Evolutionary conservation across 495 filamentous ascomycete genomes (phyloP).

Genomic region (Daldinia decipiens): DNA sequence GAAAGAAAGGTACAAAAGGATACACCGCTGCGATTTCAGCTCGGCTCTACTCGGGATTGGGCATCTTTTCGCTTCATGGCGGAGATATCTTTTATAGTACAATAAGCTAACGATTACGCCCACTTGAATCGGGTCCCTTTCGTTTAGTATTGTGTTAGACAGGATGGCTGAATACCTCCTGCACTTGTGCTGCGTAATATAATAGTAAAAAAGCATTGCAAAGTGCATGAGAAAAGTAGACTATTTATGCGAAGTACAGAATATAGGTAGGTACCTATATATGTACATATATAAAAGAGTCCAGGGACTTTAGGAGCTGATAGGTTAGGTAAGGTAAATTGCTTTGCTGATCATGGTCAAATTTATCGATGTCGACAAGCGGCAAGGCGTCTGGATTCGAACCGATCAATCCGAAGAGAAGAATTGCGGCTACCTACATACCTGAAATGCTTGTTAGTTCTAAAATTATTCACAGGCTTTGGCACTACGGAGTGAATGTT

Average conservation of each 20-base stretch:
- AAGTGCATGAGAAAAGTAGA: not conserved
- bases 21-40: no score
- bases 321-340: not conserved
- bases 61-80: no score
- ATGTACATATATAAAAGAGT: not conserved
- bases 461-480: not conserved
- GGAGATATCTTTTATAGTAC: no score
- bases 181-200: not conserved
- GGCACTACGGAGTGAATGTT: not conserved
- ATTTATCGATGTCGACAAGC: not conserved
- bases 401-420: conserved; percentile 1
- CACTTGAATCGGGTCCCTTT: no score
- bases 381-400: not conserved
- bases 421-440: not conserved
- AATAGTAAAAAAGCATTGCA: not conserved
- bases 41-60: no score
- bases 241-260: not conserved
- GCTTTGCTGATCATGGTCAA: not conserved
- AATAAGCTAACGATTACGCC: no score
- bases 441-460: not conserved
- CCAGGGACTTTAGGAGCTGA: not conserved
- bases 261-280: no score
- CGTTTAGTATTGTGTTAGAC: no score
- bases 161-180: no score
- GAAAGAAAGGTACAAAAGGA: no score